These are phyloP conservation scores for Coniochaeta sp. DNA, from an alignment of 2,329 filamentous ascomycete genomes.

Conservation along the genomic window DNA sequence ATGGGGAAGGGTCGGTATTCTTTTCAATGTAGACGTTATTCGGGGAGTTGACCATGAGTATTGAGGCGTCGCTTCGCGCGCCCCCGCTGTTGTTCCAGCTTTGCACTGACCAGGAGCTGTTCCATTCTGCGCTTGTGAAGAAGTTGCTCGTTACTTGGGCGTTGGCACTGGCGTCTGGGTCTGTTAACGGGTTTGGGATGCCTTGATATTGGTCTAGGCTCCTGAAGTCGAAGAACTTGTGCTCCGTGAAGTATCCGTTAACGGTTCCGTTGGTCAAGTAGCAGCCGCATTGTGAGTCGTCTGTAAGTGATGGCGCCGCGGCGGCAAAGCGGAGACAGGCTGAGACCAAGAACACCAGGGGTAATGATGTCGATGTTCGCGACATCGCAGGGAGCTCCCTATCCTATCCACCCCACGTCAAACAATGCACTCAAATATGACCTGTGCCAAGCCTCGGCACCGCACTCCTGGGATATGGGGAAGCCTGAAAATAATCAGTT, in stretches of 20 bases:
- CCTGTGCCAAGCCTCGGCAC: neutral
- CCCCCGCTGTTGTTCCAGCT: slow-evolving; percentile 27
- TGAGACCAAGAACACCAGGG: slow-evolving; percentile 10
- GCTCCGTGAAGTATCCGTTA: slow-evolving; percentile 33
- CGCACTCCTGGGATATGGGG: neutral
- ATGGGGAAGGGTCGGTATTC: slow-evolving; percentile 22
- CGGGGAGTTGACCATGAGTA: slow-evolving; percentile 31
- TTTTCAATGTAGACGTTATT: slow-evolving; percentile 39
- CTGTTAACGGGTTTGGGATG: slow-evolving; percentile 22
- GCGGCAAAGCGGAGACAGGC: slow-evolving; percentile 6
- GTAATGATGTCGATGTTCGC: neutral
- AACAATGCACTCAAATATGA: neutral
- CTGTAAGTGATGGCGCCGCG: slow-evolving; percentile 12
- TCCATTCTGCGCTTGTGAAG: slow-evolving; percentile 28
- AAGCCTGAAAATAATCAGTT: neutral
- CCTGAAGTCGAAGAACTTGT: slow-evolving; percentile 44
- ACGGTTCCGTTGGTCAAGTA: slow-evolving; percentile 39
- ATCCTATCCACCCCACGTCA: neutral
- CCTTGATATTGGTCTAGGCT: slow-evolving; percentile 29
- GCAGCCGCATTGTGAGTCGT: slow-evolving; percentile 34
- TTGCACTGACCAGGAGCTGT: slow-evolving; percentile 27
- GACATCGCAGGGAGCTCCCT: neutral
- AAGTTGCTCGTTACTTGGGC: slow-evolving; percentile 28
- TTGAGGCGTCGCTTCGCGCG: slow-evolving; percentile 17
- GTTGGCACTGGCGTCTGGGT: slow-evolving; percentile 16